Evolutionary conservation across 106 monocot species (phyloP).

Genomic region (Dioscorea zingiberensis): DNA sequence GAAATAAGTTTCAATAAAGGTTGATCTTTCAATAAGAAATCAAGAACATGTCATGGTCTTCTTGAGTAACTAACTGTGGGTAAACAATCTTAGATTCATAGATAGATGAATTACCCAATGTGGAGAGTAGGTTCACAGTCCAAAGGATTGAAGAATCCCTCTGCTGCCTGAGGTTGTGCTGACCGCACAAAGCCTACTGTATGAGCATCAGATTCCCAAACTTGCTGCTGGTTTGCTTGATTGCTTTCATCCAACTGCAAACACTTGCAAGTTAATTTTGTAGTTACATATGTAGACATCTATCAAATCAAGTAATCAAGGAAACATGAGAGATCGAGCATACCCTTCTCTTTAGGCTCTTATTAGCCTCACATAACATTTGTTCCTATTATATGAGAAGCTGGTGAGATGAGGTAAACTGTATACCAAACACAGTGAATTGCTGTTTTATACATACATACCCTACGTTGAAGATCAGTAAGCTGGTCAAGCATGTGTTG

Average conservation of each 20-base stretch:
- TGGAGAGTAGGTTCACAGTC: constrained; percentile 15
- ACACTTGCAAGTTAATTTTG: background rate
- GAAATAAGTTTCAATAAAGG: no score
- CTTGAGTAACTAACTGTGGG: no score
- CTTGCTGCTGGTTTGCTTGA: constrained; percentile 10
- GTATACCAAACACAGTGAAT: no score
- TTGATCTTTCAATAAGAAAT: no score
- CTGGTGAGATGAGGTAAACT: background rate
- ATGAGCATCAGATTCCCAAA: constrained; percentile 10
- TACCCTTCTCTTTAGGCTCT: constrained; percentile 12
- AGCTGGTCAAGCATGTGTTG: constrained; percentile 11
- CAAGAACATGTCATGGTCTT: no score
- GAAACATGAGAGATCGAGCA: no score
- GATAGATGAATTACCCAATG: constrained; percentile 6
- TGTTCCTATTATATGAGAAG: background rate
- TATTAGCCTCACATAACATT: constrained; percentile 9
- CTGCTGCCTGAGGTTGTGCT: constrained; percentile 1
- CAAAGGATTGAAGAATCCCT: constrained; percentile 15
- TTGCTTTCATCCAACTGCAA: constrained; percentile 8
- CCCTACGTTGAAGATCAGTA: constrained; percentile 8
- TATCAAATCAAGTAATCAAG: no score
- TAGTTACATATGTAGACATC: no score
- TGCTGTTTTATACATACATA: background rate
- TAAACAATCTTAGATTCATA: background rate
- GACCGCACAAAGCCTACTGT: background rate